Evolutionary conservation across 1,139 yeast species (phyloP), one percentile per base, ranked within the genome.

Genomic region (Yamadazyma spencermartinsiae): DNA sequence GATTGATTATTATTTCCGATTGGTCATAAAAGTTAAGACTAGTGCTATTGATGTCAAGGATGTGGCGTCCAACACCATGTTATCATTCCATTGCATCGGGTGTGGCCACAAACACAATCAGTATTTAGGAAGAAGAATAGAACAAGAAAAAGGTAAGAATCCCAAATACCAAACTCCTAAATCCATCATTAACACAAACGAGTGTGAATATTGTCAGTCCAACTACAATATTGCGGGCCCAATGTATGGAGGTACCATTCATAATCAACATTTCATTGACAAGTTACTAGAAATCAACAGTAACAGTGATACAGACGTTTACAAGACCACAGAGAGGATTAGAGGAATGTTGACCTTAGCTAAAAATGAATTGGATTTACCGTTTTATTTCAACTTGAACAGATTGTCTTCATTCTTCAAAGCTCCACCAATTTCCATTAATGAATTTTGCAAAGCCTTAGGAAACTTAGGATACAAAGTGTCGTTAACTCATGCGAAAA

Each of bases 291-390:
- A 73, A 15, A 65, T 84, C 32, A 81, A 81, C 48, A 59, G 61
- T 18, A 59, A 65, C 15, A 63, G 69, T 42, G 81, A 76, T 40
- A 68, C 70, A 11, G 69, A 66, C 2, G 68, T 76, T 0, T 89
- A 86, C 58, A 85, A 85, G 36, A 94, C 99, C 0, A 69, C 77
- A 16, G 85, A 86, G 42, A 74, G 99, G 54, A 86, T 92, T 36
- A 80, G 80, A 57, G 98, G 98, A 5, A 92, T 92, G 98, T 68
- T 89, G 33, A 85, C 94, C 0, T 68, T 90, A 52, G 98, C 97
- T 3, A 58, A 63, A 32, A 75, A 75, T 42, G 98, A 92, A 61
- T 57, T 90, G 31, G 63, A 75, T 1, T 60, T 74, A 1, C 95
- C 94, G 17, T 88, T 90, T 55, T 92, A 87, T 61, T 82, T 90